These are phyloP conservation scores for Sphagnum fallax DNA, from an alignment of 228 moss, liverwort and hornwort species.

Conservation along the genomic window DNA sequence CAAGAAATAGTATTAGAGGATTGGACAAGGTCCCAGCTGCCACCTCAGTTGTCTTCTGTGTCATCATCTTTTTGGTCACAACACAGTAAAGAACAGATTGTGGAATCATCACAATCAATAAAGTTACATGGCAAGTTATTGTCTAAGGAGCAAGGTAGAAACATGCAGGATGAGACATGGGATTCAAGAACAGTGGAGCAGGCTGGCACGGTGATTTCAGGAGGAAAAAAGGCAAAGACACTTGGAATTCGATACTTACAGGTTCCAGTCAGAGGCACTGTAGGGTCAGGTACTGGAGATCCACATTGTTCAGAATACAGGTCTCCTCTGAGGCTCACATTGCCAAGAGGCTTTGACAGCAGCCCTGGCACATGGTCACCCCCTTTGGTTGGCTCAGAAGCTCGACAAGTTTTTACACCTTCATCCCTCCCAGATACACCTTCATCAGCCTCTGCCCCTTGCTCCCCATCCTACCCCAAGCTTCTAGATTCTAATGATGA, in stretches of 20 bases:
- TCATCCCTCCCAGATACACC: conserved; percentile 43
- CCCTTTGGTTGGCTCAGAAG: conserved; percentile 33
- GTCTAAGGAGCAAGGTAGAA: conserved; percentile 7
- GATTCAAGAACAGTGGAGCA: too few relatives aligned
- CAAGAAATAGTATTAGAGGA: conserved; percentile 12
- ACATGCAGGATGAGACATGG: too few relatives aligned
- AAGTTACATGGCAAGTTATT: conserved; percentile 7
- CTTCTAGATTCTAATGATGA: neutral
- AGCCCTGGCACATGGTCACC: conserved; percentile 20
- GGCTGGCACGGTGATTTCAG: neutral
- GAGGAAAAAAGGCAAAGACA: conserved; percentile 19
- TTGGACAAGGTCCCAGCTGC: conserved; percentile 32
- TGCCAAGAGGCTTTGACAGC: conserved; percentile 43
- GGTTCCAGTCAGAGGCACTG: conserved; percentile 22
- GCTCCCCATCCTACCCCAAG: conserved; percentile 30
- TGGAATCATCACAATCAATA: conserved; percentile 1
- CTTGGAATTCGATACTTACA: conserved; percentile 40
- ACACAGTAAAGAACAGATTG: conserved; percentile 9
- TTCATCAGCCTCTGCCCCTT: conserved; percentile 44
- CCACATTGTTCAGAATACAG: conserved; percentile 7
- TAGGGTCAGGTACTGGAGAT: too few relatives aligned
- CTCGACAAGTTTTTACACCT: conserved; percentile 24
- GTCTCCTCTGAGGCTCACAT: conserved; percentile 40
- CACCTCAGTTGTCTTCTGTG: conserved; percentile 16
- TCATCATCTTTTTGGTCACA: neutral